Evolutionary conservation across 495 filamentous ascomycete genomes (phyloP).

Genomic region (Xylaria venustula): DNA sequence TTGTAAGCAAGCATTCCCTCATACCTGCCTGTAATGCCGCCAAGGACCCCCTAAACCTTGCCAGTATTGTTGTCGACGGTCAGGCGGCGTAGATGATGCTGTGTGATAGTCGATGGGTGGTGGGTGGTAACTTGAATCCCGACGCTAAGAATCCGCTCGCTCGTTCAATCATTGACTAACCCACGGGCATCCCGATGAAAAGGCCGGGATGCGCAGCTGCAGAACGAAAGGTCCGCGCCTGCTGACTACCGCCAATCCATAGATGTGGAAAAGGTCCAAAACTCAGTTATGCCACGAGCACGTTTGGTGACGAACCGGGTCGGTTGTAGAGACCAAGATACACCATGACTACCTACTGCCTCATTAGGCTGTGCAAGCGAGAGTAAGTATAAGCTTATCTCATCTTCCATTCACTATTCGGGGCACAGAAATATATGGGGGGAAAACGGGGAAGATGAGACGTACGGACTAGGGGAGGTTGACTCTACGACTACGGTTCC

Average conservation of each 20-base stretch:
- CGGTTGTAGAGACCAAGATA: not conserved
- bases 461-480: no score
- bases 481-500: no score
- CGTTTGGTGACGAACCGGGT: no score
- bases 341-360: no score
- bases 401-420: constrained; percentile 4
- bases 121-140: not conserved
- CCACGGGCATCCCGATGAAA: constrained; percentile 2
- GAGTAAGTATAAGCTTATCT: constrained; percentile 16
- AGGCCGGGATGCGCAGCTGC: not conserved
- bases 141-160: not conserved
- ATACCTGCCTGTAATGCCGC: not conserved
- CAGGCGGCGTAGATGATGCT: constrained; percentile 5
- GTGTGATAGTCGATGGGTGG: not conserved
- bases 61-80: not conserved
- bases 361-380: not conserved
- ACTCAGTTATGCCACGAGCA: no score
- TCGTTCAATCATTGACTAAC: no score
- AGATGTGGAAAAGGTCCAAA: no score
- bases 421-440: not conserved
- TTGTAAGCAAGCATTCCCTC: no score
- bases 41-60: not conserved
- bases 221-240: not conserved
- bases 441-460: not conserved
- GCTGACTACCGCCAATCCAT: no score